Percentiles rank a stretch among this genome's conserved stretches.
These are phyloP conservation scores for Pseudogymnoascus sp. DNA, from an alignment of 2,329 filamentous ascomycete species.

Conservation along the genomic window DNA sequence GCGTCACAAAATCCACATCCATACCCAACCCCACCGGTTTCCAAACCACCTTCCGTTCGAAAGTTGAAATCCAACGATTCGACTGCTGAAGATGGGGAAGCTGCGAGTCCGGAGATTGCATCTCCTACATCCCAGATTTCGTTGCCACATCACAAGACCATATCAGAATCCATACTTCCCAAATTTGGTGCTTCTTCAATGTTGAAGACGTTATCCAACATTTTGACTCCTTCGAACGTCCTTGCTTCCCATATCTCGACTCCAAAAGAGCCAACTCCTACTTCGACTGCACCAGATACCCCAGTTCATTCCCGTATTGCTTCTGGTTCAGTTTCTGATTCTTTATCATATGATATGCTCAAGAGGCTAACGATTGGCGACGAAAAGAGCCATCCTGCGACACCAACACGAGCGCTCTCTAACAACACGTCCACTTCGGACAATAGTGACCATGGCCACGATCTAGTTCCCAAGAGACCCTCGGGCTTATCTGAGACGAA, in stretches of 20 bases:
- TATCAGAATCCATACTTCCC: constrained; percentile 38
- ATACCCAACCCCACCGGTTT: constrained; percentile 55
- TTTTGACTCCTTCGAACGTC: constrained; percentile 57
- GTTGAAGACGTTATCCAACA: constrained; percentile 55
- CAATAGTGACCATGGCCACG: constrained; percentile 28
- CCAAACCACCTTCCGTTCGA: constrained; percentile 40
- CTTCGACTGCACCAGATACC: constrained; percentile 46
- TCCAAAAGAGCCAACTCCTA: constrained; percentile 49
- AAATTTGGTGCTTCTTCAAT: constrained; percentile 38
- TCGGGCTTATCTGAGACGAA: constrained; percentile 37
- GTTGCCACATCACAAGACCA: constrained; percentile 33
- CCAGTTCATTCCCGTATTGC: constrained; percentile 43
- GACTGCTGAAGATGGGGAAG: constrained; percentile 34
- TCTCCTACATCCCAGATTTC: constrained; percentile 9
- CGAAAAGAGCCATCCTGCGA: constrained; percentile 86
- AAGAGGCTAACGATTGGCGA: constrained; percentile 84
- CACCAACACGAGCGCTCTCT: constrained; percentile 76
- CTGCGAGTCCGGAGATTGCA: constrained; percentile 26
- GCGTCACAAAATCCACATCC: constrained; percentile 28
- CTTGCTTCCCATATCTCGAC: constrained; percentile 65
- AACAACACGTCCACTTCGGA: constrained; percentile 48
- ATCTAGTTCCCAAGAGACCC: constrained; percentile 14
- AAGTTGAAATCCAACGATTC: constrained; percentile 37
- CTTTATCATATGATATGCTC: constrained; percentile 61
- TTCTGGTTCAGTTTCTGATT: constrained; percentile 43